Base-by-base conservation (phyloP, 2,329 filamentous ascomycete genomes). In the Alternaria postmessia region DNA sequence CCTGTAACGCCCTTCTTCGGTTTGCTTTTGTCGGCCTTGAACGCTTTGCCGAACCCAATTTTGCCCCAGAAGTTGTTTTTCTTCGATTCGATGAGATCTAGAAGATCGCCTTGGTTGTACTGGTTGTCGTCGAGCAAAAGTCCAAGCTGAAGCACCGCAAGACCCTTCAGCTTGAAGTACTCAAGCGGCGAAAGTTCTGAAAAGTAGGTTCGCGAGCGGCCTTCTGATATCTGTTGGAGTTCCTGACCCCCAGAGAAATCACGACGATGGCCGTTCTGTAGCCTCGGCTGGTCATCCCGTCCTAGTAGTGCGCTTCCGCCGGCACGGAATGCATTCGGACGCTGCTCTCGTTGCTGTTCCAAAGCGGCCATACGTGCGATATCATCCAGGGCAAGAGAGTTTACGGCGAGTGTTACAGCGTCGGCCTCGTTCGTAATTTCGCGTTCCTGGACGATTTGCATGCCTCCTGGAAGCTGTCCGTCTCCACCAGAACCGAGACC, bases 61-160 rank as follows among this genome's bases (percentile, higher is more conserved):
- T 97, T 97, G 78, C 94, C 95, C 95, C 95, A 99, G 80, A 99
- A 97, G 0, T 92, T 98, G 24, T 92, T 89, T 63, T 97, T 96
- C 73, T 92, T 90, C 3, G 92, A 93, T 79, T 99, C 95, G 63
- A 99, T 98, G 51, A 99, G 88, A 62, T 92, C 89, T 14, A 98
- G 86, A 2, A 99, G 84, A 74, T 99, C 95, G 67, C 98, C 95
- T 59, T 98, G 86, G n/a, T 90, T 91, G 79, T 98, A 98, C 69
- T 96, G 89, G 4, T 89, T 88, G 68, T 96, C 93, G 70, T 96
- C 93, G 5, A 99, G 85, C 78, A 98, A 85, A 7, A 95, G 93
- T 67, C 97, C 93, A 89, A 99, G 96, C 1, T 92, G 94, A 60
- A 99, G 83, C 6, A 99, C 95, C 9, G 95, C 95, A 57, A 98